Base-by-base conservation (phyloP, 1,284 basidiomycete genomes). In the Ustanciosporium gigantosporum region DNA sequence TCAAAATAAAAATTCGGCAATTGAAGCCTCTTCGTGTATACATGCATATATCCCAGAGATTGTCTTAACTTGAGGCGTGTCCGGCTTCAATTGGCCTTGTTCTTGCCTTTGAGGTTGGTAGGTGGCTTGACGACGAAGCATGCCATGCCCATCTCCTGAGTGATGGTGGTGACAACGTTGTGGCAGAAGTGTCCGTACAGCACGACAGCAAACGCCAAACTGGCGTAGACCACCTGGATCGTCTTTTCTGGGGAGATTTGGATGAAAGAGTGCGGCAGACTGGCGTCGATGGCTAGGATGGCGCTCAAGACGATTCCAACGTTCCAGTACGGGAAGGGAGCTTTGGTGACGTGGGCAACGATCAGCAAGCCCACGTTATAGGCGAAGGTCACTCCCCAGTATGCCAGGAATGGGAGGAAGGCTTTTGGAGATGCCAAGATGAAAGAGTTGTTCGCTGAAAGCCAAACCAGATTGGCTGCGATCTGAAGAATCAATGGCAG, bases 341-440 rank as follows among this genome's bases (percentile, higher is more conserved):
- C 83, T 62, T 86, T 86, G 41, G 91, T 93, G 31, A 97, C 86
- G 79, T 98, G 94, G 0, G 92, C 90, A 25, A 96, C 81, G 75
- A 97, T 97, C 80, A 97, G 88, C 65, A 89, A 82, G 27, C 91
- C 90, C 35, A 96, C 93, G 72, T 83, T 80, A 71, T 83, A 82
- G 4, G 82, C 80, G 64, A 90, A 91, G 70, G 88, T 86, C 39
- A 91, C 79, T 19, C 90, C 94, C 91, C 92, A 97, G 35, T 88
- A 87, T 62, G 86, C 86, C 16, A 93, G 79, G 82, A 94, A 94
- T 0, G 92, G 90, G 5, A 97, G 80, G 71, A 96, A 87, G 17
- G 88, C 51, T 7, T 51, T 29, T 0, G 59, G 43, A 9, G 73
- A 65, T 31, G 46, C 42, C 31, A 74, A 46, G 45, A 76, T 58